phyloP scores from a whole-genome alignment of 805 yeast species.

The Saturnispora serradocipensis region DNA sequence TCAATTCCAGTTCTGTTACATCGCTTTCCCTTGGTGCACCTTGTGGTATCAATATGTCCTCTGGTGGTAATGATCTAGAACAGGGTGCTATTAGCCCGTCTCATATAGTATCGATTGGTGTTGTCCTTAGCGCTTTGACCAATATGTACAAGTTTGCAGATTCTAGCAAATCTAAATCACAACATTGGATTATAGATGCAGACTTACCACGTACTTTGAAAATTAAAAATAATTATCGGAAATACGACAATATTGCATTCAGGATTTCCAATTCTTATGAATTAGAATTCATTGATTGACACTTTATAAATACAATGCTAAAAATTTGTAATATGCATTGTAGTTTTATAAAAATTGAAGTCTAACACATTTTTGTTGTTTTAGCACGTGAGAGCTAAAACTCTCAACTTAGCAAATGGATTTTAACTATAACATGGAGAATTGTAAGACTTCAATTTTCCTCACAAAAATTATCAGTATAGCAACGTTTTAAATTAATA shows the following conservation, averaged over 20 bases:
- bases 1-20: conserved; percentile 40
- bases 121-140: conserved; percentile 57
- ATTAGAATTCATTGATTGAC: background rate
- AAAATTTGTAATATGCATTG: no score
- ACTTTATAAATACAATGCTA: background rate
- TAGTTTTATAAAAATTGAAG: no score
- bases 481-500: no score
- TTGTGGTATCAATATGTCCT: conserved; percentile 74
- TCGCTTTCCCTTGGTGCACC: conserved; percentile 70
- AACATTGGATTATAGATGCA: conserved; percentile 56
- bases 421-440: no score
- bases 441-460: no score
- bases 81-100: conserved; percentile 27
- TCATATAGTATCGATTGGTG: conserved; percentile 61
- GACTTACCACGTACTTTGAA: conserved; percentile 57
- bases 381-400: no score
- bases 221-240: conserved; percentile 34
- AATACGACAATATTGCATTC: conserved; percentile 32
- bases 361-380: no score
- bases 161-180: conserved; percentile 38
- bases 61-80: conserved; percentile 42
- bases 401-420: no score
- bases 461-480: no score
- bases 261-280: background rate
- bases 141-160: conserved; percentile 52